These are phyloP conservation scores for Tremellales sp. DNA, from an alignment of 1,284 basidiomycete species.

Conservation along the genomic window DNA sequence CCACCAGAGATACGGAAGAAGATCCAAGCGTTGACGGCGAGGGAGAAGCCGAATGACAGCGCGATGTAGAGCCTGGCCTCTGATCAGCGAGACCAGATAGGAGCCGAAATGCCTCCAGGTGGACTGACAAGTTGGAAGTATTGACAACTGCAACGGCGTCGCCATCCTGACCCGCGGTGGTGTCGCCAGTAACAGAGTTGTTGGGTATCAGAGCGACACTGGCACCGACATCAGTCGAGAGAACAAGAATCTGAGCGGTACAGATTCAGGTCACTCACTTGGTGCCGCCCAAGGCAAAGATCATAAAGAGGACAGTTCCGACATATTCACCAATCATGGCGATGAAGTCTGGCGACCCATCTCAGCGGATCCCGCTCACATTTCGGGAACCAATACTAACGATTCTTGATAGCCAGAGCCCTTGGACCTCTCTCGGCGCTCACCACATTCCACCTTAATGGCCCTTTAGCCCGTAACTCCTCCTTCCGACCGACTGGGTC, in stretches of 20 bases:
- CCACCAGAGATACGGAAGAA: constrained; percentile 51
- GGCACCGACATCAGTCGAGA: neutral
- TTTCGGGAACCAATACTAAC: constrained; percentile 13
- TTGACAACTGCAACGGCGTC: constrained; percentile 29
- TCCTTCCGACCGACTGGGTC: neutral
- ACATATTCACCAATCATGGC: constrained; percentile 52
- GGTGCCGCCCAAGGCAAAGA: constrained; percentile 47
- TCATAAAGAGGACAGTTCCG: constrained; percentile 51
- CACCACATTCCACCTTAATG: constrained; percentile 21
- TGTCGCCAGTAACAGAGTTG: constrained; percentile 37
- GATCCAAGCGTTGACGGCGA: constrained; percentile 49
- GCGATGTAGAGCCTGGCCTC: constrained; percentile 50
- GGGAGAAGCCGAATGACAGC: constrained; percentile 51
- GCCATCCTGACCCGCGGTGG: constrained; percentile 29
- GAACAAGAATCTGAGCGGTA: no score
- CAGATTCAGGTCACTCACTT: constrained; percentile 25
- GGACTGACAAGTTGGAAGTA: constrained; percentile 36
- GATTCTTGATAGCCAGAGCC: constrained; percentile 34
- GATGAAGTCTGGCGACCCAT: constrained; percentile 39
- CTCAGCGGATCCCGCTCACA: neutral
- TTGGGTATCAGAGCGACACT: constrained; percentile 44
- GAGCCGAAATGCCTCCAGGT: constrained; percentile 2
- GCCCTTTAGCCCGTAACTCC: neutral
- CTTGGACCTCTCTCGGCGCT: constrained; percentile 23
- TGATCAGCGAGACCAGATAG: constrained; percentile 8